Evolutionary conservation across 257 asterid genomes (phyloP).

Genomic region (Nemophila menziesii): DNA sequence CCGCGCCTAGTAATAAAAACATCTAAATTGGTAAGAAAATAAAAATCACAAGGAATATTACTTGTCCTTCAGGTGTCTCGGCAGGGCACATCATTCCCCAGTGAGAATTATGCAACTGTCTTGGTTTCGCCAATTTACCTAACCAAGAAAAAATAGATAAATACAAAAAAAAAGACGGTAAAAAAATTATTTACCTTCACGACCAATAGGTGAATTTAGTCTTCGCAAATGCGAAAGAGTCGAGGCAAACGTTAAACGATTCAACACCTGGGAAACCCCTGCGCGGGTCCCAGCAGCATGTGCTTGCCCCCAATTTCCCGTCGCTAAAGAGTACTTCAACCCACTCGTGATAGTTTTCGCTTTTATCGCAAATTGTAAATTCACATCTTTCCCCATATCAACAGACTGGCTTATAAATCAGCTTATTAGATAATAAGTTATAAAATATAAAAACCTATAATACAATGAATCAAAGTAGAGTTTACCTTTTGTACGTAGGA

Average conservation of each 20-base stretch:
- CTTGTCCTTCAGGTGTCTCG: conserved; percentile 22
- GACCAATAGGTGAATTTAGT: conserved; percentile 17
- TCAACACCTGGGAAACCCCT: conserved; percentile 21
- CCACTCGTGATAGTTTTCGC: conserved; percentile 19
- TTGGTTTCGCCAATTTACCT: conserved; percentile 21
- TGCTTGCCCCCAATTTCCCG: conserved; percentile 23
- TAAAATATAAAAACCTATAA: too few species aligned
- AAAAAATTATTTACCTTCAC: conserved; percentile 9
- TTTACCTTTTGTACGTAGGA: conserved; percentile 18
- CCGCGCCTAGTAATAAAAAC: too few species aligned
- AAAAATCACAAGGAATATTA: not conserved
- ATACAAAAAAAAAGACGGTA: too few species aligned
- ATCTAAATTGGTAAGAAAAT: not conserved
- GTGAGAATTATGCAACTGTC: conserved; percentile 19
- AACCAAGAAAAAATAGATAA: too few species aligned
- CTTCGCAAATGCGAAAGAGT: conserved; percentile 16
- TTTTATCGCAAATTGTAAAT: conserved; percentile 18
- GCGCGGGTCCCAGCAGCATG: conserved; percentile 20
- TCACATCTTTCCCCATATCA: conserved; percentile 19
- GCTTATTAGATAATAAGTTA: not conserved
- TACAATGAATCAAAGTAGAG: too few species aligned
- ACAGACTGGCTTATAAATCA: conserved; percentile 9
- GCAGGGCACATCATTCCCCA: conserved; percentile 25
- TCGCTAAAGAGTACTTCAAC: conserved; percentile 15
- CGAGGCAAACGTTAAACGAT: conserved; percentile 16